Conservation (phyloP, 441 rosid genomes). For the Macaranga tanarius region DNA sequence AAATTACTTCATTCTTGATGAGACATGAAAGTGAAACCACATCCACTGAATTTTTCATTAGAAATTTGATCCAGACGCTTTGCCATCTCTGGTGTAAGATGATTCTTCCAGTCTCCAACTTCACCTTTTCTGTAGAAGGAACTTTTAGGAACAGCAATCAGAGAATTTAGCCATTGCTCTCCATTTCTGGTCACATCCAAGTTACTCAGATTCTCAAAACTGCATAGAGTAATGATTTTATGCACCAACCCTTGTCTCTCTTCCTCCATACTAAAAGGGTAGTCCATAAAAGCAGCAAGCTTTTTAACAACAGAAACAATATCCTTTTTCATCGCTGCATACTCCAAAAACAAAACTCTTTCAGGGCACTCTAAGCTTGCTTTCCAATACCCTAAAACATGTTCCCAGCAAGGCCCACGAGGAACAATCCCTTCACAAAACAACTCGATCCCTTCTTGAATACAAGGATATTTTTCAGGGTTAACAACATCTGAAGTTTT, state of each 20-base stretch:
- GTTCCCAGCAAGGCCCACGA: not conserved
- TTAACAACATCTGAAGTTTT: not conserved
- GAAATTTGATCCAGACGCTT: not conserved
- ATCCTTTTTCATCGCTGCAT: not conserved
- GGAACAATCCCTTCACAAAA: not conserved
- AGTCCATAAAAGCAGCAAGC: constrained; percentile 4
- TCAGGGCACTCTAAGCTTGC: not conserved
- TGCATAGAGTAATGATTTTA: not conserved
- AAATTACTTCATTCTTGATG: not conserved
- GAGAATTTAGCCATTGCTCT: not conserved
- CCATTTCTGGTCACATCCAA: not conserved
- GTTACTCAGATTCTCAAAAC: not conserved
- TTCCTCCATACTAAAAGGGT: not conserved
- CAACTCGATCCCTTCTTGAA: not conserved
- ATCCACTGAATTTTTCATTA: not conserved
- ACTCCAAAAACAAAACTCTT: not conserved
- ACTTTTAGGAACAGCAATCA: not conserved
- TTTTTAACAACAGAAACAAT: not conserved
- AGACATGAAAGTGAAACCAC: not conserved
- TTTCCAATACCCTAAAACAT: no score
- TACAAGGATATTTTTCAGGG: not conserved
- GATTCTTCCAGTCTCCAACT: not conserved
- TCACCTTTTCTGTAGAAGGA: not conserved
- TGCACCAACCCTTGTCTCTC: not conserved
- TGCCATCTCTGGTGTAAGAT: not conserved